Evolutionary conservation across 306 rosid genomes (phyloP).

Genomic region (Arachis hypogaea): DNA sequence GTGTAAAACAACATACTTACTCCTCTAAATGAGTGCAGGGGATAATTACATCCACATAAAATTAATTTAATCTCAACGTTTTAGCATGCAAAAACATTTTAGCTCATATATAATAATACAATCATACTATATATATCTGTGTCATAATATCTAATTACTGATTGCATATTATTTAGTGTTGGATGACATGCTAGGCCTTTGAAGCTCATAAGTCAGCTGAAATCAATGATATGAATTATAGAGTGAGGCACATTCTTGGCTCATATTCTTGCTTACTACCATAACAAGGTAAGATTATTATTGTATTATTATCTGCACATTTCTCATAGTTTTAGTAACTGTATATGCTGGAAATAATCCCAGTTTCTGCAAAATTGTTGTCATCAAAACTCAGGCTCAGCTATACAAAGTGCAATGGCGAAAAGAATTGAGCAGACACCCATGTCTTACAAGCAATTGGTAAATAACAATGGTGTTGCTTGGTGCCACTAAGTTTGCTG

Average conservation of each 20-base stretch:
- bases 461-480: constrained; percentile 20
- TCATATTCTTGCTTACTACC: neutral
- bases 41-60: too few relatives aligned
- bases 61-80: too few relatives aligned
- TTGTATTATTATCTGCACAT: constrained; percentile 24
- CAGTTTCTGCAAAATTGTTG: constrained; percentile 45
- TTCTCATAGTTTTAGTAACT: constrained; percentile 28
- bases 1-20: too few relatives aligned
- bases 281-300: constrained; percentile 25
- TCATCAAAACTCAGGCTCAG: constrained; percentile 38
- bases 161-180: neutral
- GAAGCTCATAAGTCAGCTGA: constrained; percentile 1
- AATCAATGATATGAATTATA: constrained; percentile 1
- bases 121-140: too few relatives aligned
- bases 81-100: too few relatives aligned
- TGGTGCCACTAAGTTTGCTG: neutral
- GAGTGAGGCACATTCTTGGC: neutral
- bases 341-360: constrained; percentile 2
- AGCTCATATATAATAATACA: too few relatives aligned
- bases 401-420: constrained; percentile 32
- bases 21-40: too few relatives aligned
- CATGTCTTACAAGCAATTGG: constrained; percentile 37
- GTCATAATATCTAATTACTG: too few relatives aligned
- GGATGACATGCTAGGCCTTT: neutral
- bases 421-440: constrained; percentile 30